Base-by-base conservation (phyloP, 805 yeast species). In the Lipomyces mesembrius region DNA sequence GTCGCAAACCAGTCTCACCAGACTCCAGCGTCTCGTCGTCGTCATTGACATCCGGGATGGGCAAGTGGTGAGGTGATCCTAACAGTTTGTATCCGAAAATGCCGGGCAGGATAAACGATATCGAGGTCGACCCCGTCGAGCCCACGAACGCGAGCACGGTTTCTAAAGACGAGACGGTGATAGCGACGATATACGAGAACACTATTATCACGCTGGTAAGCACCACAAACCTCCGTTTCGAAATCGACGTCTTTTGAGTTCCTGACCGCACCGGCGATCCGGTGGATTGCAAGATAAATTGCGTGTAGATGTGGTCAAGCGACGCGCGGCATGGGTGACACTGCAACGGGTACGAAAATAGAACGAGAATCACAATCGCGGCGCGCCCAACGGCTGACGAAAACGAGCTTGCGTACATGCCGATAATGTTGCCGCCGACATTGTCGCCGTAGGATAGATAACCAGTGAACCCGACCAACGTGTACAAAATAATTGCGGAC, bases 291-390 rank as follows among this genome's bases (percentile, higher is more conserved):
- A 49, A 32, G 25, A 59, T 46, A 51, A 58, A 53, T 27, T 63
- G 66, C 43, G 68, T 57, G 53, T 53, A 62, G n/a, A 92, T 87
- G 76, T 91, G 91, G 74, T 89, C 87, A 52, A 89, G 82, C 0
- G 97, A 91, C 1, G 90, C 88, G 72, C 97, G 83, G 37, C 96
- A 91, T 0, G 98, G 98, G 73, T 92, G 97, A 73, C 92, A 85
- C 83, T 92, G 96, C 70, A 93, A 79, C 6, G 98, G 97, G 76
- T 87, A 92, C n/a, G 95, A 89, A 63, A 92, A 82, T 70, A 89
- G 83, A 29, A 93, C 97, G 77, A 92, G 79, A 8, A 91, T 81
- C 4, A 90, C 94, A 70, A 92, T 92, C 2, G 93, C 90, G 11
- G 89, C 79, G 71, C 96, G 82, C 2, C 97, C 98, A 56, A 93